Percentiles rank a stretch among this genome's conserved stretches.
Evolutionary conservation across 306 rosid species (phyloP).

Genomic region (Arachis stenosperma): DNA sequence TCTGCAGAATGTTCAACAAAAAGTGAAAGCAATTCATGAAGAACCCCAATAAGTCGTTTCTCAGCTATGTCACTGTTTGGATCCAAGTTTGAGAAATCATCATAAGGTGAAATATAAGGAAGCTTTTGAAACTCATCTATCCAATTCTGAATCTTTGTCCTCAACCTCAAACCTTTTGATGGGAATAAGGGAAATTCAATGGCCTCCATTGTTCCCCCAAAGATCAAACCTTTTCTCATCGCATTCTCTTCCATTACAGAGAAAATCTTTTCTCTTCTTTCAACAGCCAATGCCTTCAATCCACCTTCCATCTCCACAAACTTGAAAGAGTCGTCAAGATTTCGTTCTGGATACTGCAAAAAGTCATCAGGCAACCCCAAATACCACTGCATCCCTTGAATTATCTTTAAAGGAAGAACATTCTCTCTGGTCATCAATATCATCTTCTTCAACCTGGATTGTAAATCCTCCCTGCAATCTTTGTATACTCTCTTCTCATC

Average conservation of each 20-base stretch:
- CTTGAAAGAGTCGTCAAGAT: constrained; percentile 72
- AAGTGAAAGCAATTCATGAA: constrained; percentile 80
- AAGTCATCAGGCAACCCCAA: constrained; percentile 84
- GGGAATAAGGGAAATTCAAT: constrained; percentile 75
- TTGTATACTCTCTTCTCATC: constrained; percentile 71
- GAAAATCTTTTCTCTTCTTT: constrained; percentile 50
- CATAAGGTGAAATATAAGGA: constrained; percentile 88
- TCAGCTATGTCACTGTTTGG: constrained; percentile 69
- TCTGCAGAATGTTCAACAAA: constrained; percentile 88
- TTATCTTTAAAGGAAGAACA: constrained; percentile 75
- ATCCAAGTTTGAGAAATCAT: constrained; percentile 57
- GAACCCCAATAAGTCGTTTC: constrained; percentile 78
- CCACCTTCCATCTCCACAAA: constrained; percentile 83
- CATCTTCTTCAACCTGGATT: constrained; percentile 71
- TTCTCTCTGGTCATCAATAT: constrained; percentile 72
- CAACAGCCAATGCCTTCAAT: constrained; percentile 63
- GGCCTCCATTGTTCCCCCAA: constrained; percentile 59
- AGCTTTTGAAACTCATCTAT: constrained; percentile 75
- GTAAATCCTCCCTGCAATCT: constrained; percentile 64
- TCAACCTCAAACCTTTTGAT: constrained; percentile 79
- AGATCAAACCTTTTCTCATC: constrained; percentile 56
- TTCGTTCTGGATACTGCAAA: constrained; percentile 49
- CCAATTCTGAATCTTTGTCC: constrained; percentile 77
- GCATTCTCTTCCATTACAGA: constrained; percentile 71
- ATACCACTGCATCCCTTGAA: constrained; percentile 91